Base-by-base conservation (phyloP, 75 land plant genomes). In the Pseudotsuga menziesii region DNA sequence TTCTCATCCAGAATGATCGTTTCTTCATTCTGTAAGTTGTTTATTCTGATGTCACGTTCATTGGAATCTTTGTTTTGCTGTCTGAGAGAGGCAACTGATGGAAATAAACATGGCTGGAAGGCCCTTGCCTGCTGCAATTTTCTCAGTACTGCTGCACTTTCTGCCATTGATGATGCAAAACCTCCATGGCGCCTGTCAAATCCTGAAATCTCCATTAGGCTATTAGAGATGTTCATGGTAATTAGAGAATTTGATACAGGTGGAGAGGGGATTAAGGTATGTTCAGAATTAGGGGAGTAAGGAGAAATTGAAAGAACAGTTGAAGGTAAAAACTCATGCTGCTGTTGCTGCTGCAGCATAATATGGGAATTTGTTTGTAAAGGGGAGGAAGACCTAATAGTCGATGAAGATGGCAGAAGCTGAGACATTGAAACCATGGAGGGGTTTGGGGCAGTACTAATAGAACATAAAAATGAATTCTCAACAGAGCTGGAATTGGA, bases 241-340 rank as follows among this genome's bases (percentile, higher is more conserved):
- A 74, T n/a, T n/a, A n/a, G 48, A 27, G 56, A 27, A 56, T 3
- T 2, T 73, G 58, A 12, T 52, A 56, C 22, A 13, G 25, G 44
- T 12, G 72, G 57, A 9, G 73, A n/a, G n/a, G n/a, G n/a, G n/a
- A n/a, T n/a, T 2, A 20, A 36, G 17, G 41, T 4, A 75, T 22
- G 58, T 14, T 20, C 75, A 14, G 2, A 19, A 5, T n/a, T n/a
- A n/a, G 76, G 20, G 4, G 73, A 63, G 36, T 74, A 81, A 1
- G 82, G 74, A 11, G 82, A 74, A 13, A 84, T 69, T 16, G 86
- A 78, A 39, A 78, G 86, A 73, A 73, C 74, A 29, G 79, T 76
- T 6, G 84, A 85, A 4, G 83, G 84, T 1, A 76, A 44, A 44
- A 44, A 7, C 52, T 44, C 52, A 44, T 44, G 52, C 7, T 9